These are phyloP conservation scores for Hibiscus mutabilis DNA, from an alignment of 345 rosid genomes.

Conservation along the genomic window DNA sequence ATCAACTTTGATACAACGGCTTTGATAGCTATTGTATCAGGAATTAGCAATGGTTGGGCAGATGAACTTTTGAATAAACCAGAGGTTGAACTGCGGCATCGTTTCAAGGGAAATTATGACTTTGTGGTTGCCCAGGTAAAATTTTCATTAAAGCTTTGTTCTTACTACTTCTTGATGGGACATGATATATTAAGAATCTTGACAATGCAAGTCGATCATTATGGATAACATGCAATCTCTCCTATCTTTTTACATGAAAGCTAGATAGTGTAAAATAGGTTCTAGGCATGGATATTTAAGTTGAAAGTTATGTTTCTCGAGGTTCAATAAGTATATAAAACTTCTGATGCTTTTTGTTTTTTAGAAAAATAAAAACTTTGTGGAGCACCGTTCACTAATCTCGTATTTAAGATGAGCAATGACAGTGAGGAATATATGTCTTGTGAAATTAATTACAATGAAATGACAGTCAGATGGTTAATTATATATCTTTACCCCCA, in stretches of 20 bases:
- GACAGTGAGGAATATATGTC: not conserved
- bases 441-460: not conserved
- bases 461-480: not conserved
- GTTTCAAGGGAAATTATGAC: slow-evolving; percentile 71
- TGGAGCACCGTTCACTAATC: not conserved
- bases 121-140: slow-evolving; percentile 77
- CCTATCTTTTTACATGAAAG: not conserved
- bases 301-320: not conserved
- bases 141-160: not conserved
- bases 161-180: not conserved
- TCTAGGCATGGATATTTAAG: not conserved
- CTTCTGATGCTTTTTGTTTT: not conserved
- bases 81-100: slow-evolving; percentile 40
- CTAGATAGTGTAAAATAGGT: not conserved
- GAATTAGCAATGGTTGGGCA: slow-evolving; percentile 73
- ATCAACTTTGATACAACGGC: slow-evolving; percentile 83
- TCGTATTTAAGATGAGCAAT: not conserved
- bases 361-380: not conserved
- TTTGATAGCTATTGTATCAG: slow-evolving; percentile 78
- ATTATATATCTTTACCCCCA: not conserved
- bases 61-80: slow-evolving; percentile 40
- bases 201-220: not conserved
- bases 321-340: not conserved
- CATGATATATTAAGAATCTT: not conserved
- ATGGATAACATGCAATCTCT: not conserved